A percentile compares a stretch with the other conserved stretches of the same genome.
phyloP scores from a whole-genome alignment of 352 stramenopile species.

The Saprolegnia parasitica region DNA sequence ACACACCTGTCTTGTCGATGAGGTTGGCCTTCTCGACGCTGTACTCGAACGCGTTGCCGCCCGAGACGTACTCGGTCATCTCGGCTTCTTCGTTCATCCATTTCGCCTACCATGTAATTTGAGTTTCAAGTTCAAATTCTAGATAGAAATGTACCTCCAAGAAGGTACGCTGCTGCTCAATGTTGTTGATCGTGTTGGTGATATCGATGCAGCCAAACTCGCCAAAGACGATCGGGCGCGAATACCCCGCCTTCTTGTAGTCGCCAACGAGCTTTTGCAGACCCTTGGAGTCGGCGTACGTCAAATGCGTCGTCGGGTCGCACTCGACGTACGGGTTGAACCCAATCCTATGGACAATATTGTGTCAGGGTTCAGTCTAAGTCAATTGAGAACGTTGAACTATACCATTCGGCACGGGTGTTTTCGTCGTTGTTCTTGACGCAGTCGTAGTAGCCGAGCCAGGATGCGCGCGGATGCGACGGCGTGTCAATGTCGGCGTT shows the following conservation, averaged over 20 bases:
- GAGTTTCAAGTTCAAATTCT: background rate
- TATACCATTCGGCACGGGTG: constrained; percentile 49
- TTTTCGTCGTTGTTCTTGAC: constrained; percentile 40
- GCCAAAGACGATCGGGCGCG: constrained; percentile 61
- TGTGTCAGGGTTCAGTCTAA: background rate
- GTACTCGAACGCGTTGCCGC: constrained; percentile 81
- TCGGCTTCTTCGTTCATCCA: constrained; percentile 80
- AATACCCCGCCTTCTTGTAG: constrained; percentile 44
- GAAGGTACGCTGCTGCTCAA: constrained; percentile 55
- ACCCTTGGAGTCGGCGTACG: constrained; percentile 49
- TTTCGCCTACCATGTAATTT: constrained; percentile 42
- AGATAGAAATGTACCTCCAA: constrained; percentile 41
- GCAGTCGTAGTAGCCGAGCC: constrained; percentile 76
- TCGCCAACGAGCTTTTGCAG: constrained; percentile 52
- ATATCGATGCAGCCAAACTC: constrained; percentile 63
- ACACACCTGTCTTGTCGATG: constrained; percentile 39
- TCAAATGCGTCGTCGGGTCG: constrained; percentile 39
- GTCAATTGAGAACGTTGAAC: background rate
- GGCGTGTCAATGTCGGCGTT: constrained; percentile 50
- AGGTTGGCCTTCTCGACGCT: constrained; percentile 66
- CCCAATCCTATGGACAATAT: constrained; percentile 33
- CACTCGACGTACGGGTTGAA: constrained; percentile 74
- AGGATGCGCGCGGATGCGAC: constrained; percentile 46
- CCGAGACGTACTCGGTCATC: constrained; percentile 68
- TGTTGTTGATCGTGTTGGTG: constrained; percentile 59